phyloP scores from a whole-genome alignment of 208 protist species.

The Tritrichomonas musculus region DNA sequence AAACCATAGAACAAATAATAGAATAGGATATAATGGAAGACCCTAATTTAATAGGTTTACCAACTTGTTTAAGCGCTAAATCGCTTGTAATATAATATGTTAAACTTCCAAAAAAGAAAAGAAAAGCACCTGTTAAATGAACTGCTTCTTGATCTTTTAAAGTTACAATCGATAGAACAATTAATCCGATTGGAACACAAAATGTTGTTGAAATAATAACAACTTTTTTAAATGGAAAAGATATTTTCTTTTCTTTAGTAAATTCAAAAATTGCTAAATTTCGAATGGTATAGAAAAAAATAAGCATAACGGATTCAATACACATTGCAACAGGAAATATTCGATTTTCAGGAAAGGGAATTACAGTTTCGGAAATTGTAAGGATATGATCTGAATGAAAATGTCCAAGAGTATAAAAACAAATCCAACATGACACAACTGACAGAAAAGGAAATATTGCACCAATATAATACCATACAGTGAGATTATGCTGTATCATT shows the following conservation, averaged over 20 bases:
- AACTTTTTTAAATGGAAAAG: not conserved
- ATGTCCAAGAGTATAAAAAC: not conserved
- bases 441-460: not conserved
- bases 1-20: not conserved
- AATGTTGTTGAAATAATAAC: not conserved
- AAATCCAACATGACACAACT: not conserved
- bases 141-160: not conserved
- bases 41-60: not conserved
- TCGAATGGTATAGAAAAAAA: not conserved
- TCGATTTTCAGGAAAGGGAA: not conserved
- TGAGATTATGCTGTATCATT: not conserved
- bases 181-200: not conserved
- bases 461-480: not conserved
- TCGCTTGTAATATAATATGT: not conserved
- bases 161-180: not conserved
- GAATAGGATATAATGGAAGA: not conserved
- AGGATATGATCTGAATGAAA: not conserved
- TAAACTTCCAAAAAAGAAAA: not conserved
- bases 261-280: not conserved
- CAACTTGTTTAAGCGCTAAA: not conserved
- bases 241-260: not conserved
- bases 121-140: not conserved
- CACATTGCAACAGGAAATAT: conserved; percentile 25
- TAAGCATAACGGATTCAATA: not conserved
- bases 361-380: not conserved